phyloP scores from a whole-genome alignment of 805 yeast species.

The Yarrowia porcina region DNA sequence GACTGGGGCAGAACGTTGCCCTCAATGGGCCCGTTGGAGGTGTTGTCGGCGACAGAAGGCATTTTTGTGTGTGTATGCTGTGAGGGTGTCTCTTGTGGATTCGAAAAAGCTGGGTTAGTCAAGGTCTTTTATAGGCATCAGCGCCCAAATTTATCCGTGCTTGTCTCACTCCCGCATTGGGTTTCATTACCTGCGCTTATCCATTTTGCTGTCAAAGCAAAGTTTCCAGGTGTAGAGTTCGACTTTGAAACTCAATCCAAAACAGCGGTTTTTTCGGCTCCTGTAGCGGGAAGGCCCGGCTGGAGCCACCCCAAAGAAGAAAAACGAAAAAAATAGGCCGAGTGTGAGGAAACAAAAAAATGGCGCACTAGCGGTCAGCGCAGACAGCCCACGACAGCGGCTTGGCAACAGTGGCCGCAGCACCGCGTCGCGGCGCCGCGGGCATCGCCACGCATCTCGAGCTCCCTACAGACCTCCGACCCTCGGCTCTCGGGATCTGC shows the following conservation, averaged over 20 bases:
- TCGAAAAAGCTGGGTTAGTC: conserved; percentile 23
- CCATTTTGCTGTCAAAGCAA: conserved; percentile 24
- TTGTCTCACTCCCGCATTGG: conserved; percentile 24
- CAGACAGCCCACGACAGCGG: neutral
- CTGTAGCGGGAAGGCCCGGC: conserved; percentile 19
- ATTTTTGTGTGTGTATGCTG: conserved; percentile 17
- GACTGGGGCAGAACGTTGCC: conserved; percentile 35
- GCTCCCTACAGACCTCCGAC: neutral
- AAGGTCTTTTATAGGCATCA: conserved; percentile 18
- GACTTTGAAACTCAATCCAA: conserved; percentile 9
- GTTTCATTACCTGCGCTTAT: conserved; percentile 26
- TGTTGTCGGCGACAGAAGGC: conserved; percentile 26
- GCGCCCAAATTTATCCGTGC: conserved; percentile 24
- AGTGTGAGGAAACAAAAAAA: neutral
- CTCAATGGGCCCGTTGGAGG: conserved; percentile 25
- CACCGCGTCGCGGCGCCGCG: no score
- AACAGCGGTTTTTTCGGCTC: conserved; percentile 21
- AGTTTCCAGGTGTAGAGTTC: conserved; percentile 18
- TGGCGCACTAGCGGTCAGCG: conserved; percentile 9
- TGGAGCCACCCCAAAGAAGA: conserved; percentile 21
- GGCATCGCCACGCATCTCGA: neutral
- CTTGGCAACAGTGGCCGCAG: neutral
- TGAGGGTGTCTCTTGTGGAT: conserved; percentile 14
- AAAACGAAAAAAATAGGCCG: neutral
- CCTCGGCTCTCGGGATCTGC: conserved; percentile 26